Evolutionary conservation across 176 grass and related monocot species (phyloP), one percentile per base, ranked within the genome.

Genomic region (Rhipidocladum racemiflorum): DNA sequence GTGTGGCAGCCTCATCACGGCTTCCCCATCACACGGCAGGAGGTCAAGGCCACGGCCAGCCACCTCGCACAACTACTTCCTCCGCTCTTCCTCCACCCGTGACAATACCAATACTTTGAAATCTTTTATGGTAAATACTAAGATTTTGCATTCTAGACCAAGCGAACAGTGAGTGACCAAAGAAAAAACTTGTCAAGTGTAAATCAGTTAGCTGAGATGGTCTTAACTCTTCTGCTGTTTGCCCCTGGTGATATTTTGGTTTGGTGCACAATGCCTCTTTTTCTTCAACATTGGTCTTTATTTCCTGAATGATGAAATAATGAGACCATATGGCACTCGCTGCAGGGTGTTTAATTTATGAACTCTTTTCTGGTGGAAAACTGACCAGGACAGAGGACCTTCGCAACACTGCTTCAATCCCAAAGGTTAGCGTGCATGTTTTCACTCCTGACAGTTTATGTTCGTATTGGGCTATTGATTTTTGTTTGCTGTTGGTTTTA

Each of bases 281-380:
- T 72, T 64, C 8, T 75, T 84, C 20, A 69, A 51, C 6, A 55
- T 46, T 74, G 57, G 4, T 57, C n/a, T 3, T 85, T 69, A 64
- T 59, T 72, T 67, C 57, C 67, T 84, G n/a, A 78, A 57, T 56
- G 57, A 68, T 71, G 68, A 79, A 81, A 90, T 71, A 70, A 61
- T 34, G 42, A 74, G 53, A 72, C 28, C 60, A 62, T 65, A 85
- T 32, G 30, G n/a, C 43, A 67, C 27, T 68, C 46, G 28, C 83
- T 76, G 68, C 83, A 99, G 97, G 97, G 6, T 99, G 97, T 88
- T 94, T 99, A 81, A 99, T 96, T 67, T 93, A 96, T 85, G 97
- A 99, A 78, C 85, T 99, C 76, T 96, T 99, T 92, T 93, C 82
- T 78, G 89, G 87, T 65, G 79, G 72, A 55, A 99, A 99, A 83